phyloP scores from a whole-genome alignment of 169 alveolate species.

The Cryptosporidium canis region DNA sequence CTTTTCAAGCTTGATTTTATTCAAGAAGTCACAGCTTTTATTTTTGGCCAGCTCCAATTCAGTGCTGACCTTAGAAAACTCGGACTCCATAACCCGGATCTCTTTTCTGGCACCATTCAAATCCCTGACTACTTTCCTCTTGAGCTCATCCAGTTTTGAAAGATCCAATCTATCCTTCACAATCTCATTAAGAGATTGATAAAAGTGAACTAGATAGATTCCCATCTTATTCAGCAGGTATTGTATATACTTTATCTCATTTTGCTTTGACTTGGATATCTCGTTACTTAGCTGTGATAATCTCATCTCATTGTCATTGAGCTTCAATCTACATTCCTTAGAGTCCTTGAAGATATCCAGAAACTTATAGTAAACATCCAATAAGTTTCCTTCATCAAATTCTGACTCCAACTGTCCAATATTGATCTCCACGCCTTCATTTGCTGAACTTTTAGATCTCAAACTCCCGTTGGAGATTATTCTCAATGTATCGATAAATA shows the following conservation, averaged over 20 bases:
- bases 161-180: not conserved
- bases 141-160: not conserved
- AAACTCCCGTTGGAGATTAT: slow-evolving; percentile 5
- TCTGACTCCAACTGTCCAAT: not conserved
- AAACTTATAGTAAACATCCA: slow-evolving; percentile 17
- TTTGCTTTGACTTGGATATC: slow-evolving; percentile 41
- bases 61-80: not conserved
- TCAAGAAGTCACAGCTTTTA: not conserved
- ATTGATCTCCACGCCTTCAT: not conserved
- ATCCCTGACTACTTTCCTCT: not conserved
- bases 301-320: slow-evolving; percentile 19
- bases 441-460: not conserved
- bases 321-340: not conserved
- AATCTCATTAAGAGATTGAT: slow-evolving; percentile 16
- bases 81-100: not conserved
- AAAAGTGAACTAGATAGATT: slow-evolving; percentile 23
- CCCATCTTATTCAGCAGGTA: slow-evolving; percentile 43
- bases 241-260: slow-evolving; percentile 48
- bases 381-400: slow-evolving; percentile 12
- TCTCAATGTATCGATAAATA: slow-evolving; percentile 47
- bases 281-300: slow-evolving; percentile 38
- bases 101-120: not conserved
- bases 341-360: slow-evolving; percentile 36
- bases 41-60: not conserved
- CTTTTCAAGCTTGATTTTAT: not conserved